Base-by-base conservation (phyloP, 148 eudicot genomes). In the Salicornia ramosissima region DNA sequence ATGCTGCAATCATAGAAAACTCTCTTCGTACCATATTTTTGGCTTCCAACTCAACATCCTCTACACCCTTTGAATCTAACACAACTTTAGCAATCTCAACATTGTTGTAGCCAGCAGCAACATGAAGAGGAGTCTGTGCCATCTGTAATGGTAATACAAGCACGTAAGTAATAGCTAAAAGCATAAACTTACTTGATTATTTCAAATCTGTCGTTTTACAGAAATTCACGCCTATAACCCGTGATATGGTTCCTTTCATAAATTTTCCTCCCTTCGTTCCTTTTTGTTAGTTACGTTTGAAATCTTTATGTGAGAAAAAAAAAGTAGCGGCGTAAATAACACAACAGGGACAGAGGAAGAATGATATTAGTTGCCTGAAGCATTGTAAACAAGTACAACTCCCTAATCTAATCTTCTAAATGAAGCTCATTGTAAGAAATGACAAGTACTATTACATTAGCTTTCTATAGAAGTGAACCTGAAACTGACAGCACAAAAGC, bases 111-210 rank as follows among this genome's bases (percentile, higher is more conserved):
- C 97, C 97, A 80, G 99, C 89, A 56, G 91, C 74, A 36, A 94
- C 97, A 79, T 91, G 99, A 69, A 94, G 96, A 36, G 99, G 99
- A 47, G 99, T 94, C 36, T 94, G 88, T 34, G 78, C 88, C 99
- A 90, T 90, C 99, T 94, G 79, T 72, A 80, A 47, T 62, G 43
- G 56, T 33, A 59, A 21, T 33, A 64, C 1, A 16, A 73, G 61
- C 40, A n/a, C 21, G 14, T 33, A 54, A 31, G 51, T 19, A 43
- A 59, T 3, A 4, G 39, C 50, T 66, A 16, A 18, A 74, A 36
- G 28, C 25, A 68, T 21, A 25, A 13, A 28, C 30, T 42, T n/a
- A 45, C 40, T 3, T 49, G 3, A 54, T 22, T 10, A 6, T 53
- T 56, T 28, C 33, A 26, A 4, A 29, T 2, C 14, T 12, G 61